Evolutionary conservation across 495 filamentous ascomycete genomes (phyloP), one percentile per base, ranked within the genome.

Genomic region (Xylaria longipes): DNA sequence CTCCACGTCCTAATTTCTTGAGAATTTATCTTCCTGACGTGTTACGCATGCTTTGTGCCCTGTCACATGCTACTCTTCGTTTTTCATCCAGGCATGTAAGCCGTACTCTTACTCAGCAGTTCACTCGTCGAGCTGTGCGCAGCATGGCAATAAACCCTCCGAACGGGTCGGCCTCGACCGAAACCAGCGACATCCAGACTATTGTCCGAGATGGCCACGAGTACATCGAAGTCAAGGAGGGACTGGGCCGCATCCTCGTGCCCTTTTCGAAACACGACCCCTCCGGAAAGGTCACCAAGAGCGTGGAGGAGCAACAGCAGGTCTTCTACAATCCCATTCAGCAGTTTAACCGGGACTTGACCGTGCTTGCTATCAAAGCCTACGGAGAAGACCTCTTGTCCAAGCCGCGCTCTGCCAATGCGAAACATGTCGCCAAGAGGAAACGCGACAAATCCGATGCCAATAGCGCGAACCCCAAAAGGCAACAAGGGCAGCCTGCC

Each of bases 251-350:
- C 31, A 86, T 86, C 29, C 75, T 86, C 57, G 80, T 85, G 14
- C 82, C 84, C n/a, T 72, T 75, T 35, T 74, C 78, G 11, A 71
- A 74, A 22, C 78, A 78, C 22, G 75, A 79, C 54, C 75, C 76
- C 35, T 69, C 64, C 15, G 64, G 29, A 17, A 78, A 79, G 48
- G 70, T 65, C 25, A 69, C 64, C 12, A 77, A 74, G 39, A 75
- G 78, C n/a, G 74, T 80, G 52, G 78, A 84, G 65, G 80, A 81
- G 45, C 82, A 83, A 46, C 94, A 97, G 78, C 88, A 90, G 37
- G 97, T 99, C 33, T 99, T 99, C 79, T 99, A 99, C 84, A 99
- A 99, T 73, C 95, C 96, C 0, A 97, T 99, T 52, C 97, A 98
- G 78, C 97, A 98, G 80, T 99, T 97, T 85, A 99, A 99, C 83